Evolutionary conservation across 202 grass and related monocot genomes (phyloP), one percentile per base, ranked within the genome.

Genomic region (Schoenoplectus triqueter): DNA sequence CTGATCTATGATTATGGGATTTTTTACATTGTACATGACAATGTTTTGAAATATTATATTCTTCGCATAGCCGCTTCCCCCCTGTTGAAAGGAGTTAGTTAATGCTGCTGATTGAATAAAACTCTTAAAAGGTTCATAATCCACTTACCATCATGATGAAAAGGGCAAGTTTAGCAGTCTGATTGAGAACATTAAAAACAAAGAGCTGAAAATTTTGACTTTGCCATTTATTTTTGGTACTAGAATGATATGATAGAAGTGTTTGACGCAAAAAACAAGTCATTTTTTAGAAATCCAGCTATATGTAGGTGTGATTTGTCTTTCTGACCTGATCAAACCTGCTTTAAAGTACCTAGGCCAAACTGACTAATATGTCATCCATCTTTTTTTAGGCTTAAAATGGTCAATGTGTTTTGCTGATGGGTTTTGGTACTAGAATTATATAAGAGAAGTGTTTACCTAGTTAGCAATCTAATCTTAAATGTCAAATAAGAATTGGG

Each of bases 1-100:
- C 17, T 97, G 90, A 15, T 92, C 82, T 13, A 92, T 94, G 39
- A 99, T 91, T 67, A 99, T 94, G 0, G 96, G 96, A 67, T 92
- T 94, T 31, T 86, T 1, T 17, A 99, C 96, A 6, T 45, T 63
- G 64, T 92, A 60, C 96, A 95, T 92, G 45, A 85, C 7, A 9
- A 99, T 91, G 68, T 99, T 95, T 31, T 92, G 86, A 84, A 99
- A 95, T 0, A 78, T 42, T 39, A 98, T 94, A 41, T 87, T 69
- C 60, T 87, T 98, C 0, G 93, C 96, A 1, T 91, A 91, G 0
- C 96, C 96, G 0, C 84, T 90, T 7, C 93, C 91, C 2, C 93
- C 96, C 76, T 95, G 51, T 80, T 51, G 3, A 64, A 77, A 76
- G 1, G 78, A 85, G 7, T 17, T 49, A 82, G 66, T 66, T 60